phyloP scores from a whole-genome alignment of 2,329 filamentous ascomycete species.

The Aspergillus fumigatus region DNA sequence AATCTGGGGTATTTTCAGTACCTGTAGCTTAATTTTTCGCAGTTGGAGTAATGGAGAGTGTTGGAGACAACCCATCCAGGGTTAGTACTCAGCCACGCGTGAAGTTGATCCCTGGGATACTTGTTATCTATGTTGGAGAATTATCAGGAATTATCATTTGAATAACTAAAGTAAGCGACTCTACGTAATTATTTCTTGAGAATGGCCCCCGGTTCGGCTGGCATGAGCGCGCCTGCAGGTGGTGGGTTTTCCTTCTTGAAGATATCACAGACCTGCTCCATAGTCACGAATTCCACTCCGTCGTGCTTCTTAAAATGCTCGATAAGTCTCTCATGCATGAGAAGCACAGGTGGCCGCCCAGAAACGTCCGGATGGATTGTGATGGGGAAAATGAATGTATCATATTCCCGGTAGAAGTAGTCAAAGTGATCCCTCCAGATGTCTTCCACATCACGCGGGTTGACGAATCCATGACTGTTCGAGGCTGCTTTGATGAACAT shows the following conservation, averaged over 20 bases:
- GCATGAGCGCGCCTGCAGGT: not conserved
- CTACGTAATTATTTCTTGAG: not conserved
- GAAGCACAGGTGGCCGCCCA: slow-evolving; percentile 64
- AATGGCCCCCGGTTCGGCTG: not conserved
- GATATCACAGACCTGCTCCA: slow-evolving; percentile 20
- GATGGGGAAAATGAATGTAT: slow-evolving; percentile 73
- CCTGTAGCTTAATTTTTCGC: not conserved
- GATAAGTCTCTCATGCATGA: slow-evolving; percentile 65
- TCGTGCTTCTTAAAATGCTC: slow-evolving; percentile 25
- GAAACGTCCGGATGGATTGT: slow-evolving; percentile 72
- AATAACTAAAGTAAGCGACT: not conserved
- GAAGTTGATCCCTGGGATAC: not conserved
- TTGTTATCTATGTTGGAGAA: not conserved
- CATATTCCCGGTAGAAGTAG: slow-evolving; percentile 70
- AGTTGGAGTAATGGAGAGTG: not conserved
- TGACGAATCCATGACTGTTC: slow-evolving; percentile 56
- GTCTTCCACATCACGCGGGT: slow-evolving; percentile 52
- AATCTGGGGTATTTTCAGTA: not conserved
- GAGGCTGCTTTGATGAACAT: slow-evolving; percentile 43
- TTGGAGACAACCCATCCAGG: not conserved
- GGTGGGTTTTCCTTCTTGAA: slow-evolving; percentile 2
- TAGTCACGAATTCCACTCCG: slow-evolving; percentile 17
- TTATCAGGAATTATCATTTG: not conserved
- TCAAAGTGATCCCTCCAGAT: slow-evolving; percentile 61
- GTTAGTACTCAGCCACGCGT: not conserved